These are phyloP conservation scores for Suillus luteus DNA, from an alignment of 768 basidiomycete genomes.

Conservation along the genomic window DNA sequence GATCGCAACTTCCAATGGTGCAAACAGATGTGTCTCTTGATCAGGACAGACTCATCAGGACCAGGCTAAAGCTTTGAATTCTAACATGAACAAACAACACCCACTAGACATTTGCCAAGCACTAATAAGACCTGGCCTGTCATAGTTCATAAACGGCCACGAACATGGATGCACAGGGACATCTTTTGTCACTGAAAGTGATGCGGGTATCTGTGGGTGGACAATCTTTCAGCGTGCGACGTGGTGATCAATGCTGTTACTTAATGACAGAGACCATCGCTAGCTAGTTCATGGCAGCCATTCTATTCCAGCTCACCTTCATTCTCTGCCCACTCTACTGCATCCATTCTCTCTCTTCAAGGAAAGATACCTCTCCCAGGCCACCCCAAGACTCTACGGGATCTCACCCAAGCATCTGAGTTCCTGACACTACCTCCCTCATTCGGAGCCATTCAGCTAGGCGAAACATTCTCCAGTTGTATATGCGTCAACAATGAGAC, in stretches of 20 bases:
- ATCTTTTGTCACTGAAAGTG: constrained; percentile 79
- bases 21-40: too few relatives aligned
- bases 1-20: background rate
- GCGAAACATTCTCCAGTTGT: constrained; percentile 84
- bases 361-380: constrained; percentile 67
- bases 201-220: constrained; percentile 84
- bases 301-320: constrained; percentile 84
- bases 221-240: background rate
- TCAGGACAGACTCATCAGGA: too few relatives aligned
- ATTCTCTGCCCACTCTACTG: constrained; percentile 79
- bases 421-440: constrained; percentile 79
- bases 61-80: constrained; percentile 18
- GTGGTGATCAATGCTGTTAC: constrained; percentile 6
- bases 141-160: constrained; percentile 1
- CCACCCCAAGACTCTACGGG: constrained; percentile 82
- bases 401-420: constrained; percentile 77
- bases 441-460: constrained; percentile 86
- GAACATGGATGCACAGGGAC: constrained; percentile 54
- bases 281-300: constrained; percentile 80
- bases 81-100: constrained; percentile 29
- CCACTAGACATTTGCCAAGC: background rate
- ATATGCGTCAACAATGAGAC: constrained; percentile 84
- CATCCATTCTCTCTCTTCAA: constrained; percentile 76
- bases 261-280: constrained; percentile 62
- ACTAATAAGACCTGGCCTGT: background rate